Evolutionary conservation across 2,329 filamentous ascomycete species (phyloP).

Genomic region (Pseudohalonectria lignicola): DNA sequence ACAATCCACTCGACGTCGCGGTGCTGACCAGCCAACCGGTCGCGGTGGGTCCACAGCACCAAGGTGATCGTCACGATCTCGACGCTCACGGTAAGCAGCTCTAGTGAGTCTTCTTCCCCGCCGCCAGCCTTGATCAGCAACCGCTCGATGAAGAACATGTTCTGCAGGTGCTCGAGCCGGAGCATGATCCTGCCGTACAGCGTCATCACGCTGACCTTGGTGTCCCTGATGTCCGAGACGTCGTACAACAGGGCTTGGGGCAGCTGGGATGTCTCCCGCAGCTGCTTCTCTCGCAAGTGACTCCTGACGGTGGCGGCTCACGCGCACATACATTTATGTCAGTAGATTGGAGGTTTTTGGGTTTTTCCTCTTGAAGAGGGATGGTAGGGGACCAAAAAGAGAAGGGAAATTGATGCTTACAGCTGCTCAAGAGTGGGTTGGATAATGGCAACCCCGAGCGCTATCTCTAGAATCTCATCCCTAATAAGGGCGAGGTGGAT

Average conservation of each 20-base stretch:
- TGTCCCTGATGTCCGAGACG: conserved; percentile 23
- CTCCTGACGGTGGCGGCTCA: conserved; percentile 13
- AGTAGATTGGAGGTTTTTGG: background rate
- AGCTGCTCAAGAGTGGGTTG: conserved; percentile 4
- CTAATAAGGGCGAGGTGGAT: conserved; percentile 35
- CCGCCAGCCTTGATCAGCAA: conserved; percentile 28
- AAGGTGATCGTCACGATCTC: conserved; percentile 35
- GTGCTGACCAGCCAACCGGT: conserved; percentile 27
- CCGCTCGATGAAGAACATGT: conserved; percentile 47
- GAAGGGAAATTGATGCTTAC: background rate
- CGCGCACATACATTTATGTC: too few relatives aligned
- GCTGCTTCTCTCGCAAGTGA: conserved; percentile 19
- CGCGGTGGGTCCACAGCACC: conserved; percentile 36
- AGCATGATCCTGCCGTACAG: conserved; percentile 34
- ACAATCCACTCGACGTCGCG: conserved; percentile 39
- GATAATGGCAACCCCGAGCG: conserved; percentile 27
- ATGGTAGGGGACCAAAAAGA: background rate
- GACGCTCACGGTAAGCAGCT: conserved; percentile 31
- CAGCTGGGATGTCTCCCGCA: conserved; percentile 18
- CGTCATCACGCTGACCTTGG: conserved; percentile 13
- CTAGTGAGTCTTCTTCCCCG: conserved; percentile 21
- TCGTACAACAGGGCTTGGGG: conserved; percentile 26
- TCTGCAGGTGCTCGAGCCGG: conserved; percentile 39
- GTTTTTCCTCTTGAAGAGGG: background rate
- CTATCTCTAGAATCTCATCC: conserved; percentile 49